A percentile compares a stretch with the other conserved stretches of the same genome.
Evolutionary conservation across 2,329 filamentous ascomycete species (phyloP).

Genomic region (Akanthomyces dipterigenus): DNA sequence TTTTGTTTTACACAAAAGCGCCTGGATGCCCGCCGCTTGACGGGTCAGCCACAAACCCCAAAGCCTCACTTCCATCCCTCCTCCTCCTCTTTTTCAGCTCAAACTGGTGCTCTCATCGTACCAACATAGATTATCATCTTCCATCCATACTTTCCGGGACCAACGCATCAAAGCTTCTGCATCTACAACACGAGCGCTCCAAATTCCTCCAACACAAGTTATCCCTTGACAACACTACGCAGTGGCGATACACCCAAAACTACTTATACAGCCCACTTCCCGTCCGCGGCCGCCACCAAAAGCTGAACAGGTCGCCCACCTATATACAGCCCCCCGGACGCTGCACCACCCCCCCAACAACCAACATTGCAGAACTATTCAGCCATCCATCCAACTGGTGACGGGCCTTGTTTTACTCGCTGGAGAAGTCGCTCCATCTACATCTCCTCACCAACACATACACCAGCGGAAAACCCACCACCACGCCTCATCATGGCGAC

Average conservation of each 20-base stretch:
- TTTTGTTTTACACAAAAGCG: conserved; percentile 10
- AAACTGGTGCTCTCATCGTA: not conserved
- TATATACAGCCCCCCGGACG: not conserved
- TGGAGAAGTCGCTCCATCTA: not conserved
- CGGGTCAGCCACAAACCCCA: conserved; percentile 9
- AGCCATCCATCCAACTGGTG: not conserved
- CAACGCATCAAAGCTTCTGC: too few species aligned
- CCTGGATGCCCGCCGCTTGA: conserved; percentile 8
- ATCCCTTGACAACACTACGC: not conserved
- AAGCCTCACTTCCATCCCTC: not conserved
- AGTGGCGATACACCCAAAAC: conserved; percentile 5
- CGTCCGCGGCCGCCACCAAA: not conserved
- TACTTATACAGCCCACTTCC: conserved; percentile 11
- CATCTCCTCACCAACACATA: not conserved
- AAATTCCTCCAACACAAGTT: not conserved
- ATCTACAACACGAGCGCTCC: not conserved
- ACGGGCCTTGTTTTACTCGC: not conserved
- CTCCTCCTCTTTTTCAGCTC: not conserved
- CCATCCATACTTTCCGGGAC: not conserved
- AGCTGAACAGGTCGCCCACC: not conserved
- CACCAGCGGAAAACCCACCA: not conserved
- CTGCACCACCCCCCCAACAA: not conserved
- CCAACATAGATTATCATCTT: not conserved
- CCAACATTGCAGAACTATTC: not conserved
- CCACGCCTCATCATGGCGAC: conserved; percentile 11